Evolutionary conservation across 306 rosid genomes (phyloP).

Genomic region (Rosa rugosa): DNA sequence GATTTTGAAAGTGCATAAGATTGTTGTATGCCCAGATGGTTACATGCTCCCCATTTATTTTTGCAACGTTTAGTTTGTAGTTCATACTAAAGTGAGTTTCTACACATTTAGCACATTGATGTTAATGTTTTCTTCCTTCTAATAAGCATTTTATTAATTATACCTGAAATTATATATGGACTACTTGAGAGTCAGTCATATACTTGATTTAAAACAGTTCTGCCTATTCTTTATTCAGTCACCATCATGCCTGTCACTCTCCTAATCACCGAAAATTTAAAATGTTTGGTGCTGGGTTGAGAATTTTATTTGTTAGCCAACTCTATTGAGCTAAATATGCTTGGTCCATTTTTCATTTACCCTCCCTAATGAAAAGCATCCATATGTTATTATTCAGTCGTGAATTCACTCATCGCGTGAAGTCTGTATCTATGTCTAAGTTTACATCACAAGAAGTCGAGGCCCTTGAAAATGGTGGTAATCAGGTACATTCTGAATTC

Average conservation of each 20-base stretch:
- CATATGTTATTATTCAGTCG: conserved; percentile 53
- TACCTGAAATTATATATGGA: not conserved
- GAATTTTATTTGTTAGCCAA: not conserved
- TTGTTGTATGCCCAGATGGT: not conserved
- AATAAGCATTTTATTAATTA: not conserved
- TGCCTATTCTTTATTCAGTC: not conserved
- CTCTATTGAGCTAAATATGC: not conserved
- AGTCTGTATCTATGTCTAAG: conserved; percentile 94
- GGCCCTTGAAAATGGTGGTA: conserved; percentile 88
- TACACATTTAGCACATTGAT: not conserved
- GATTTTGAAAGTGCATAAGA: not conserved
- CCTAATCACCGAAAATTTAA: not conserved
- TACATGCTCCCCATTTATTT: not conserved
- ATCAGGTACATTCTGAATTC: conserved; percentile 62
- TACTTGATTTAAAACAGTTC: not conserved
- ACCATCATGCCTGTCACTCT: not conserved
- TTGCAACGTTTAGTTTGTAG: not conserved
- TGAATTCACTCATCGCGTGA: conserved; percentile 96
- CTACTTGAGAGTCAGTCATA: not conserved
- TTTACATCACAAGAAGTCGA: conserved; percentile 91
- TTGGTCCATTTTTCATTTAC: not conserved
- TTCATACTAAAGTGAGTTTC: conserved; percentile 7
- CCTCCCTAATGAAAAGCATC: conserved; percentile 2
- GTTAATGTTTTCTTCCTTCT: not conserved
- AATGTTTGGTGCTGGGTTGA: not conserved